Base-by-base conservation (phyloP, 805 yeast genomes). In the Scheffersomyces stipitis region DNA sequence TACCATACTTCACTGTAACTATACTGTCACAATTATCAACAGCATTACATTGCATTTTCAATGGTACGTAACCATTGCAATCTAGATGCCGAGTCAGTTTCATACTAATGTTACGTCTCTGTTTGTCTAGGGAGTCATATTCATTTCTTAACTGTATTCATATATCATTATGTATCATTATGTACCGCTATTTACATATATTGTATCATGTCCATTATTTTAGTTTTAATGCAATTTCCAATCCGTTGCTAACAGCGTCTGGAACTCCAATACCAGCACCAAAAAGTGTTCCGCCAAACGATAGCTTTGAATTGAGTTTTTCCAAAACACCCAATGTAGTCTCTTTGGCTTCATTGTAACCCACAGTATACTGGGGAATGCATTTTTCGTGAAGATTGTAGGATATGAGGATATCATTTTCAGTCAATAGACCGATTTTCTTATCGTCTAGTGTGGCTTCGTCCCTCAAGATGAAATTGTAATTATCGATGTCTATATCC, bases 211-310 rank as follows among this genome's bases (percentile, higher is more conserved):
- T 20, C 36, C 7, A 7, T 20, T 10, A 20, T 20, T 10, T 28
- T 5, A 13, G 18, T 8, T 24, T 15, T 14, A 42, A 39, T 12
- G 90, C 93, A 38, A 71, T 76, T 33, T 71, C 73, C 36, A 84
- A 70, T 3, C 83, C 76, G 51, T 81, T 79, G 22, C 76, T 58
- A 1, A 87, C 82, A 45, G 90, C 83, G 60, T 90, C 96, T 1
- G 96, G 96, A 2, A 90, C 90, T 1, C 96, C 96, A 6, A 87
- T 80, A 1, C 95, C 91, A 30, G 74, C 77, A 6, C 88, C 85
- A 44, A 57, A 62, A 46, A 85, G 79, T 80, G 86, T 87, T 0
- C 97, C 97, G 14, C 93, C 89, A 2, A 85, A 51, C 0, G 79
- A 73, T 10, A 82, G 51, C 28, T 62, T 63, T n/a, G 26, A 14